Base-by-base conservation (phyloP, 1,139 yeast species). In the Debaryomyces coudertii region DNA sequence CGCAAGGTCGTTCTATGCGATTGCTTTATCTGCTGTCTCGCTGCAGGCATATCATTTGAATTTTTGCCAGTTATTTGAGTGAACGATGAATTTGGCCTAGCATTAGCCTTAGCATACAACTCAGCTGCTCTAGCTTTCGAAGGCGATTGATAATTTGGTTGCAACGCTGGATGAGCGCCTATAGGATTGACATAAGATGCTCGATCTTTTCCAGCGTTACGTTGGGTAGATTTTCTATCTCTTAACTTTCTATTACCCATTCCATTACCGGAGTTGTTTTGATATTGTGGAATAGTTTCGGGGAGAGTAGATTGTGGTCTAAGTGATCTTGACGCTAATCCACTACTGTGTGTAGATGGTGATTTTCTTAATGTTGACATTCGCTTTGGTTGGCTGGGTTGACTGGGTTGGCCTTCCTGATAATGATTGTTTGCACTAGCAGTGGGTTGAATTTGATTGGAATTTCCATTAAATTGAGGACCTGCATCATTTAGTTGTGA, bases 21-120 rank as follows among this genome's bases (percentile, higher is more conserved):
- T 16, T 28, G 18, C n/a, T 28, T 24, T 2, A 23, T 15, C 22
- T 11, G 24, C 5, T 38, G 16, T 12, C 5, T 16, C 12, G 16
- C 20, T 9, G 28, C 38, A 4, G 16, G 3, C 11, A 2, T 8
- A 18, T 36, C 31, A 8, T 18, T n/a, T 16, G 7, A n/a, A 7
- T 20, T 28, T 27, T 38, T 30, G 7, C 12, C 28, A 4, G 41
- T 12, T 3, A n/a, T 14, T 9, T 36, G 24, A 2, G 40, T 18
- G 64, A 78, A 62, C 12, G 65, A 63, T 8, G 78, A 72, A 16
- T 62, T 50, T 24, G 78, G 76, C 54, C 80, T 68, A 12, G 67
- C 48, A 43, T 75, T 71, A 0, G 83, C 83, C 50, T 69, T 76
- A 14, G 79, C 73, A 47, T 79, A 79, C 40, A 79, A 69, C 45